These are phyloP conservation scores for Candolleomyces eurysporus DNA, from an alignment of 768 basidiomycete species.

Conservation along the genomic window DNA sequence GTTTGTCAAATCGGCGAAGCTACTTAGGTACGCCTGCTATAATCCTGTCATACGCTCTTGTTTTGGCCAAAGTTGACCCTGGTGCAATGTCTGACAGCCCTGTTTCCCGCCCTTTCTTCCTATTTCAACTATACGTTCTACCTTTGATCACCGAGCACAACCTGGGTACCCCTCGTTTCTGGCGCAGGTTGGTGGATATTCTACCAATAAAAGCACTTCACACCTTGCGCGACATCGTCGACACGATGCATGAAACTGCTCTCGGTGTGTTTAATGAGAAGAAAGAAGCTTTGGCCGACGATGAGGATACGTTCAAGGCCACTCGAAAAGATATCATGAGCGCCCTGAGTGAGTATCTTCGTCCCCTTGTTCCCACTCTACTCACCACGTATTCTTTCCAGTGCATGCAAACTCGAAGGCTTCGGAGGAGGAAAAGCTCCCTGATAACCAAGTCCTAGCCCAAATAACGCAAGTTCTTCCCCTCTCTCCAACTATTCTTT, in stretches of 20 bases:
- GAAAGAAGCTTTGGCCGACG: conserved; percentile 28
- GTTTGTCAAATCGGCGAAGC: conserved; percentile 27
- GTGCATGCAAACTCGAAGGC: conserved; percentile 33
- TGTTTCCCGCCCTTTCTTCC: background rate
- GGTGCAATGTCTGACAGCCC: too few species aligned
- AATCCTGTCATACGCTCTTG: background rate
- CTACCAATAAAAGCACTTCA: conserved; percentile 31
- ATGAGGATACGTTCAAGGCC: conserved; percentile 26
- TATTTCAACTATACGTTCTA: background rate
- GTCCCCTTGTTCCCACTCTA: too few species aligned
- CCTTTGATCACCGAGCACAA: conserved; percentile 10
- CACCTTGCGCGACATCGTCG: conserved; percentile 26
- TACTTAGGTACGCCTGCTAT: conserved; percentile 21
- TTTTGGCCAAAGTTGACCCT: too few species aligned
- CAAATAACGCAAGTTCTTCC: conserved; percentile 23
- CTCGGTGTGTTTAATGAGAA: conserved; percentile 34
- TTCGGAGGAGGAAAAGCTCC: conserved; percentile 27
- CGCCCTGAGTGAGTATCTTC: conserved; percentile 32
- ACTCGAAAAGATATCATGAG: conserved; percentile 44
- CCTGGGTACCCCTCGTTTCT: conserved; percentile 25
- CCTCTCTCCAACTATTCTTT: background rate
- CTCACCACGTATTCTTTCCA: conserved; percentile 7
- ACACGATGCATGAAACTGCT: conserved; percentile 34
- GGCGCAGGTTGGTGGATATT: conserved; percentile 28
- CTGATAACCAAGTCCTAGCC: conserved; percentile 30